Evolutionary conservation across 139 green algal species (phyloP), one percentile per base, ranked within the genome.

Genomic region (Volvox africanus): DNA sequence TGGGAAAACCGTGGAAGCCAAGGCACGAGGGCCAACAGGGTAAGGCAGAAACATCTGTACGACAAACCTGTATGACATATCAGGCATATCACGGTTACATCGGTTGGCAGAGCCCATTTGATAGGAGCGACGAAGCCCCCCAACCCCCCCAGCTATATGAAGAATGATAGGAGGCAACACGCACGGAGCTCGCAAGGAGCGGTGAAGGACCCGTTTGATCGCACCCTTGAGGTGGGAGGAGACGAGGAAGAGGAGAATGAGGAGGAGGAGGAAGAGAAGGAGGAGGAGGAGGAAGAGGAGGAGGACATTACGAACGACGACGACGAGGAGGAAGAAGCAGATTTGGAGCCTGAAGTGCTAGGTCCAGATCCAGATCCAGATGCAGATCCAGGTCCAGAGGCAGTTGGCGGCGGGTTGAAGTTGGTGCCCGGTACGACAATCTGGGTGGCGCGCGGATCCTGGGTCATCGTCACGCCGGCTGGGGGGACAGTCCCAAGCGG

Each of bases 391-490:
- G 9, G n/a, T 33, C 11, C 13, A n/a, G 77, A 65, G 77, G 33
- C 73, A 50, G 30, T 35, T 19, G 71, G 71, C 75, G 2, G 78
- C 78, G 36, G 18, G 37, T 20, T 22, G 35, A 35, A 44, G 14
- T 17, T 22, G 78, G 78, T 32, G 36, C 36, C 78, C 21, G 78
- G 78, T 24, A 84, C 78, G 24, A 84, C 36, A 35, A 84, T 84
- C 78, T 65, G 36, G 78, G 36, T 84, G 78, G 32, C 78, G 24
- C 78, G 78, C 33, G 78, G 78, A 35, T 84, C 78, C 37, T 68
- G 78, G 37, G 78, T 84, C 36, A 84, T 13, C 78, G 78, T 84
- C 16, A 84, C 78, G 78, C 78, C 78, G 24, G 78, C 78, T 84
- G 33, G 20, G 18, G 18, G n/a, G n/a, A n/a, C n/a, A n/a, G n/a